Conservation (phyloP, 768 basidiomycete species). For the Tephrocybe sp. region DNA sequence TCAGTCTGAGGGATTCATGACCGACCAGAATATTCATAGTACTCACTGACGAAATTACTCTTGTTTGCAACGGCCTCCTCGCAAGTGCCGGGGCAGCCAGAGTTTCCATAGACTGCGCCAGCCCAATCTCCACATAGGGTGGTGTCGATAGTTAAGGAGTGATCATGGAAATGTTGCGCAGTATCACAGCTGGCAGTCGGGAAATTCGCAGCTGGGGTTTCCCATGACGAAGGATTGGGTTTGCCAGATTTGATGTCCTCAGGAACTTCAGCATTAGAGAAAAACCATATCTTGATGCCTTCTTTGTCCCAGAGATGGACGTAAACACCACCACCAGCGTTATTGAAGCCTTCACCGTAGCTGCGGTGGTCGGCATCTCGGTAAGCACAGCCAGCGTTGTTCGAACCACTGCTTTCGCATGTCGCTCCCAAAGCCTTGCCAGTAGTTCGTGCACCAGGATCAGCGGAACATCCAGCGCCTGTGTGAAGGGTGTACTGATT, state of each 20-base stretch:
- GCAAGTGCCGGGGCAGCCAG: slow-evolving; percentile 46
- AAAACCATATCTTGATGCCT: slow-evolving; percentile 57
- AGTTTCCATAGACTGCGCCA: slow-evolving; percentile 29
- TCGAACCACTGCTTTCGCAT: slow-evolving; percentile 37
- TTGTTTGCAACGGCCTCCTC: slow-evolving; percentile 48
- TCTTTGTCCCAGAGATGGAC: slow-evolving; percentile 48
- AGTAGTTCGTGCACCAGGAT: slow-evolving; percentile 21
- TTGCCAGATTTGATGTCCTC: slow-evolving; percentile 40
- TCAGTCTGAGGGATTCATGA: not conserved
- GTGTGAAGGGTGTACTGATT: slow-evolving; percentile 73
- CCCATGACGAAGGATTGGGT: slow-evolving; percentile 51
- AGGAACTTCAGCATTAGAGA: slow-evolving; percentile 47
- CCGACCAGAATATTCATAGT: too few relatives aligned
- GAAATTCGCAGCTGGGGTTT: slow-evolving; percentile 48
- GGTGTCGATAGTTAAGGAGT: slow-evolving; percentile 44
- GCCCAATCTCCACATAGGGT: slow-evolving; percentile 51
- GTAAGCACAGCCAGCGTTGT: slow-evolving; percentile 52
- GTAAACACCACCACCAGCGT: slow-evolving; percentile 47
- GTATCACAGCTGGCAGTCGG: slow-evolving; percentile 47
- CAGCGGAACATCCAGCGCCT: slow-evolving; percentile 35
- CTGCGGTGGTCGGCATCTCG: slow-evolving; percentile 35
- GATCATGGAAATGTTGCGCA: slow-evolving; percentile 45
- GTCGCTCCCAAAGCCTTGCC: slow-evolving; percentile 25
- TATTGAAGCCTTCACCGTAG: slow-evolving; percentile 45
- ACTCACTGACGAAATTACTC: slow-evolving; percentile 47